Conservation (phyloP, 768 basidiomycete genomes). For the Xanthoconium purpureum region DNA sequence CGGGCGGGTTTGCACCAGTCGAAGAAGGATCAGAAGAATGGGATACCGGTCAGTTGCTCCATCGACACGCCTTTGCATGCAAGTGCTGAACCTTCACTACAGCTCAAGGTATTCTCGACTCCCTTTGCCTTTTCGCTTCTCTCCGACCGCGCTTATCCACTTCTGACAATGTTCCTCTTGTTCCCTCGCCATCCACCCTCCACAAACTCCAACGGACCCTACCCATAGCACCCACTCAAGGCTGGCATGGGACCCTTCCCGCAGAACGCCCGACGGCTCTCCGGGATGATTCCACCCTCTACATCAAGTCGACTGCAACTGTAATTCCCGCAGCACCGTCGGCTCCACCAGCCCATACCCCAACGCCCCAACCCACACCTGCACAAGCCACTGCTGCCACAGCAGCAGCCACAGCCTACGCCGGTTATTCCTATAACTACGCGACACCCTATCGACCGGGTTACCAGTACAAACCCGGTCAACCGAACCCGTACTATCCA, state of each 20-base stretch:
- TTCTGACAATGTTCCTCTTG: constrained; percentile 43
- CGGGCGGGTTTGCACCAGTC: constrained; percentile 45
- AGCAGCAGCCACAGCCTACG: constrained; percentile 28
- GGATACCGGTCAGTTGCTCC: constrained; percentile 63
- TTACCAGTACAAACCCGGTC: constrained; percentile 39
- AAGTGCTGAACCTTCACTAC: constrained; percentile 15
- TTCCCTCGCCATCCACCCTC: constrained; percentile 63
- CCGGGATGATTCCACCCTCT: constrained; percentile 72
- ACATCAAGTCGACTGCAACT: constrained; percentile 49
- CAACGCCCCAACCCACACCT: constrained; percentile 30
- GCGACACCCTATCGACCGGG: constrained; percentile 31
- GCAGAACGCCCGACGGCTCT: constrained; percentile 55
- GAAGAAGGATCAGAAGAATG: constrained; percentile 78
- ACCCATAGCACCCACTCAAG: constrained; percentile 53
- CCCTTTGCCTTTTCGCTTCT: constrained; percentile 63
- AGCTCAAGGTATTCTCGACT: constrained; percentile 75
- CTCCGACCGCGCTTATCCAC: constrained; percentile 61
- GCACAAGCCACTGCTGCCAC: constrained; percentile 21
- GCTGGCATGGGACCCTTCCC: constrained; percentile 77
- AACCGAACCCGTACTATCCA: constrained; percentile 33
- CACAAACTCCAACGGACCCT: constrained; percentile 70
- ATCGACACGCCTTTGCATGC: constrained; percentile 1
- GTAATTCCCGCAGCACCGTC: constrained; percentile 32
- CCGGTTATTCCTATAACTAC: constrained; percentile 37
- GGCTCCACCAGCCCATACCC: constrained; percentile 33